Base-by-base conservation (phyloP, 108 stramenopile genomes). In the Nitzschia sp. region DNA sequence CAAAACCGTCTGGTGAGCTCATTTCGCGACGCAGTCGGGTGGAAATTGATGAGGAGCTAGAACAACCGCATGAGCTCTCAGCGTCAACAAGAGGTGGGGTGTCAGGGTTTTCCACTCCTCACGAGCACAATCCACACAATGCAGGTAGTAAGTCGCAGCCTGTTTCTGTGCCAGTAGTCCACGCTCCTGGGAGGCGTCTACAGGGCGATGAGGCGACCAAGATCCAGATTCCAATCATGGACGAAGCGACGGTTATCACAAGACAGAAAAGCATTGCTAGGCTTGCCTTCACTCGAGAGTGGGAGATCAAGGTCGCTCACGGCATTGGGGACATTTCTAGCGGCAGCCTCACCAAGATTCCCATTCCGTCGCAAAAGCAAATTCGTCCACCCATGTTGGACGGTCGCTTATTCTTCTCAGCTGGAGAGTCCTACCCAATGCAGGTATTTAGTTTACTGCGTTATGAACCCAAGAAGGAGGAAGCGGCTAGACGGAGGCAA, bases 381-480 rank as follows among this genome's bases (percentile, higher is more conserved):
- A 2, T 54, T 46, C 42, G 56, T 35, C 60, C 75, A n/a, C 76
- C 85, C 6, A 64, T 95, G 74, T 46, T 93, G 35, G 95, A 92
- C 66, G 89, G 88, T 28, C 74, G 95, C 42, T 54, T 89, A 1
- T 96, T 91, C 65, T 90, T 91, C 56, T 85, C 89, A 6, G 77
- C 87, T 1, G 75, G 66, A 42, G 81, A 69, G 38, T 80, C 84
- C 0, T 96, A 96, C 60, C 95, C 95, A 21, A 54, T 86, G 19
- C 74, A 66, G 36, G 83, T 94, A 17, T 89, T 89, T 58, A 84
- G 82, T n/a, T 61, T 87, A 15, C 77, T 92, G 32, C 87, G 89
- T 59, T 96, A 96, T 68, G 91, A 94, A 58, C 92, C 92, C 2
- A 85, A 83, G 54, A 86, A 87, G 57, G 95, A 96, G 78, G 89